Evolutionary conservation across 192 early-diverging fungal genomes (phyloP).

Genomic region (Entomortierella parvispora): DNA sequence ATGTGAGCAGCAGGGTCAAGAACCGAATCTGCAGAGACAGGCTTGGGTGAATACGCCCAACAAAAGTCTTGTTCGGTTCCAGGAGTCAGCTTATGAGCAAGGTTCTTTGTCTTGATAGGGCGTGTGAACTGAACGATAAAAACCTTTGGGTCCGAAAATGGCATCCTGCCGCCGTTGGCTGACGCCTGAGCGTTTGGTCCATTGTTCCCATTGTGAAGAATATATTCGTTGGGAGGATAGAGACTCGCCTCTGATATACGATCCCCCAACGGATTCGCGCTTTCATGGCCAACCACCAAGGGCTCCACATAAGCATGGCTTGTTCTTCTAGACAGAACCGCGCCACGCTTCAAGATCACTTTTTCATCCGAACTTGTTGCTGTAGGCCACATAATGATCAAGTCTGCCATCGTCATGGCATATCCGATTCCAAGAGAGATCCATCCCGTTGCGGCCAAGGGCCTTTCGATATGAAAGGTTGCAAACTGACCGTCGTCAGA

Average conservation of each 20-base stretch:
- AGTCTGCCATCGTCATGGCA: conserved; percentile 46
- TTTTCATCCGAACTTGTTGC: not conserved
- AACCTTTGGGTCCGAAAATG: conserved; percentile 13
- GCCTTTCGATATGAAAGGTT: conserved; percentile 42
- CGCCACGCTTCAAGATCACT: conserved; percentile 27
- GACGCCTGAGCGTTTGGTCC: not conserved
- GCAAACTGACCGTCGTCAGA: conserved; percentile 35
- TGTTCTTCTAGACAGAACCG: conserved; percentile 28
- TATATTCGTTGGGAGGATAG: conserved; percentile 31
- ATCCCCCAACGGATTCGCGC: conserved; percentile 1
- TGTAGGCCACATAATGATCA: conserved; percentile 43
- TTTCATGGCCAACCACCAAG: conserved; percentile 3
- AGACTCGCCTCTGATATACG: conserved; percentile 2
- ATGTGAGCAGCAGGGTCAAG: conserved; percentile 37
- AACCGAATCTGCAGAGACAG: conserved; percentile 34
- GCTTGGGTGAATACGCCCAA: conserved; percentile 46
- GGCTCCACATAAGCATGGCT: conserved; percentile 49
- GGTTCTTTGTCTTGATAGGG: conserved; percentile 26
- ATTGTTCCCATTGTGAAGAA: conserved; percentile 18
- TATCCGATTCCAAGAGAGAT: conserved; percentile 44
- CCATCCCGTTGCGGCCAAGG: conserved; percentile 28
- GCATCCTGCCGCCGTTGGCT: not conserved
- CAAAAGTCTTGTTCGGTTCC: conserved; percentile 45
- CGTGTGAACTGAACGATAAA: conserved; percentile 50
- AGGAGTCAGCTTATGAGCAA: conserved; percentile 31